These are phyloP conservation scores for Botryosphaeria agaves DNA, from an alignment of 2,329 filamentous ascomycete genomes.

Conservation along the genomic window DNA sequence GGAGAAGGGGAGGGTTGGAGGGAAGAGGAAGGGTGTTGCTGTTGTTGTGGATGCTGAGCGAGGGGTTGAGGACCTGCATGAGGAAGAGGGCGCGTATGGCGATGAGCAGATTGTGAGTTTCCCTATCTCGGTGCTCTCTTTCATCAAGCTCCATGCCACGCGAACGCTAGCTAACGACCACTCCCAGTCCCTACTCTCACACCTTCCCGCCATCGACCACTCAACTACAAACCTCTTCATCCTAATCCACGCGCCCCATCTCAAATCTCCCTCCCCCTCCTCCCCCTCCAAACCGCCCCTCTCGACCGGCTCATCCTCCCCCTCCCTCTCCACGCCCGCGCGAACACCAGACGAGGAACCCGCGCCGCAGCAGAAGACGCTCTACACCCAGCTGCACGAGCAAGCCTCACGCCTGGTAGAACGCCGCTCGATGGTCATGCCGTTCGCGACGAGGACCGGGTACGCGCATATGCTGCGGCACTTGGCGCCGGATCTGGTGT, in stretches of 20 bases:
- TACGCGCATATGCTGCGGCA: slow-evolving; percentile 78
- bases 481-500: slow-evolving; percentile 69
- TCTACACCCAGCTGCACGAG: slow-evolving; percentile 64
- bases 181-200: slow-evolving; percentile 52
- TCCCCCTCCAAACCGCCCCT: slow-evolving; percentile 26
- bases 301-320: slow-evolving; percentile 66
- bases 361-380: slow-evolving; percentile 21
- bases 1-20: slow-evolving; percentile 6
- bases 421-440: slow-evolving; percentile 71
- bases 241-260: slow-evolving; percentile 69
- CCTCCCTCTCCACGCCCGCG: slow-evolving; percentile 58
- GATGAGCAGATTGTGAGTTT: slow-evolving; percentile 67
- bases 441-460: slow-evolving; percentile 69
- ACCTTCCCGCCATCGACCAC: slow-evolving; percentile 65
- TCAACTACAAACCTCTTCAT: slow-evolving; percentile 64
- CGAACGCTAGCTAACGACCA: too few relatives aligned
- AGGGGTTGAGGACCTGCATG: slow-evolving; percentile 34
- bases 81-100: slow-evolving; percentile 36
- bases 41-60: slow-evolving; percentile 74
- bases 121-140: slow-evolving; percentile 2
- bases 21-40: slow-evolving; percentile 51
- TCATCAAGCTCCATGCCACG: not conserved
- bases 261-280: slow-evolving; percentile 49
- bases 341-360: slow-evolving; percentile 47
- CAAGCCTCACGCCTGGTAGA: slow-evolving; percentile 68